A percentile compares a stretch with the other conserved stretches of the same genome.
phyloP scores from a whole-genome alignment of 805 yeast genomes.

The Ogataea salicorniae region DNA sequence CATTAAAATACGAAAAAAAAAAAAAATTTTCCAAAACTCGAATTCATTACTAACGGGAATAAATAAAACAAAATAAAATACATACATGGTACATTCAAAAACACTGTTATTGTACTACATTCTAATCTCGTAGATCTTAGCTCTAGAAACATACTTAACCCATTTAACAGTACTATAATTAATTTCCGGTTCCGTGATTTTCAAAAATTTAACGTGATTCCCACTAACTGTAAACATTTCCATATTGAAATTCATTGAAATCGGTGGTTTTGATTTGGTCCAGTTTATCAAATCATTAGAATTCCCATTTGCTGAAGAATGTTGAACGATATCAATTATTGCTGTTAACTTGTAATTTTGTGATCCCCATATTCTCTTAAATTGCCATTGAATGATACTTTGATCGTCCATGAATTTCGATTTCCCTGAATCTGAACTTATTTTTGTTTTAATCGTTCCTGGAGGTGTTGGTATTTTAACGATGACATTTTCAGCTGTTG shows the following conservation, averaged over 20 bases:
- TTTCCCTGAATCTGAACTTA: slow-evolving; percentile 52
- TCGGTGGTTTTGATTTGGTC: slow-evolving; percentile 73
- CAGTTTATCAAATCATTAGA: slow-evolving; percentile 33
- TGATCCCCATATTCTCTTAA: slow-evolving; percentile 62
- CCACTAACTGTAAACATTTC: slow-evolving; percentile 78
- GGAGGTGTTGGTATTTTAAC: slow-evolving; percentile 68
- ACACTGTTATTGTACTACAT: not conserved
- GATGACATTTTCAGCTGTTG: slow-evolving; percentile 58
- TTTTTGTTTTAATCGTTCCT: slow-evolving; percentile 44
- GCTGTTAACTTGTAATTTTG: slow-evolving; percentile 44
- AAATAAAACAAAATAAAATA: too few relatives aligned
- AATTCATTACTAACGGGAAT: too few relatives aligned
- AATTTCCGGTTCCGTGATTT: slow-evolving; percentile 47
- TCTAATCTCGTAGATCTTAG: slow-evolving; percentile 80
- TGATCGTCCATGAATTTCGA: slow-evolving; percentile 65
- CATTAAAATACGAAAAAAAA: too few relatives aligned
- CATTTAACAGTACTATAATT: slow-evolving; percentile 76
- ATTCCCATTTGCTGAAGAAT: slow-evolving; percentile 19
- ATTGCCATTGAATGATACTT: slow-evolving; percentile 61
- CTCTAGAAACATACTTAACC: slow-evolving; percentile 73
- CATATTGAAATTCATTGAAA: slow-evolving; percentile 60
- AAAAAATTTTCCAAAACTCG: too few relatives aligned
- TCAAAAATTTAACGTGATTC: slow-evolving; percentile 63
- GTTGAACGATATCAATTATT: slow-evolving; percentile 42
- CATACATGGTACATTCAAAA: too few relatives aligned